These are phyloP conservation scores for Malassezia pachydermatis DNA, from an alignment of 1,284 basidiomycete genomes.

Conservation along the genomic window DNA sequence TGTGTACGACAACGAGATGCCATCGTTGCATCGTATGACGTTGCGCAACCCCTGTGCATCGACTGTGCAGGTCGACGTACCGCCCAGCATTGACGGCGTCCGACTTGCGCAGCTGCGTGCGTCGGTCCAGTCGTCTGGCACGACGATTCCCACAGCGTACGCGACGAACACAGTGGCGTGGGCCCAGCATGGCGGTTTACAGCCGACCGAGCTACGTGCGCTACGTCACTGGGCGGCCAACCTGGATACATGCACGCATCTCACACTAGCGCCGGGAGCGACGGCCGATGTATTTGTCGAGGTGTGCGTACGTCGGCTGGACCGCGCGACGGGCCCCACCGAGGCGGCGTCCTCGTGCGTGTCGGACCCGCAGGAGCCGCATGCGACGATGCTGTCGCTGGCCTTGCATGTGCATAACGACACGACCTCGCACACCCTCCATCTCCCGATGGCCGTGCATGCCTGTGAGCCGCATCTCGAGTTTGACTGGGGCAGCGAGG, in stretches of 20 bases:
- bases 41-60: constrained; percentile 13
- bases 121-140: background rate
- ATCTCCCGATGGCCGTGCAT: constrained; percentile 25
- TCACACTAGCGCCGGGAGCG: constrained; percentile 30
- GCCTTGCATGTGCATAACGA: constrained; percentile 9
- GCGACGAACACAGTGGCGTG: constrained; percentile 37
- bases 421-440: constrained; percentile 18
- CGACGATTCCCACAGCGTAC: constrained; percentile 19
- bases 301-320: constrained; percentile 21
- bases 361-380: background rate
- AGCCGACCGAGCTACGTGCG: constrained; percentile 31
- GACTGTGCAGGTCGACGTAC: background rate
- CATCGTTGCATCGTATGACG: constrained; percentile 17
- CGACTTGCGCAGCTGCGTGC: constrained; percentile 12
- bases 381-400: background rate
- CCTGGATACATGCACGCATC: constrained; percentile 29
- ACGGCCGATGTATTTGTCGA: constrained; percentile 31
- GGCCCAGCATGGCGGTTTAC: constrained; percentile 34
- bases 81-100: background rate
- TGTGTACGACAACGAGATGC: constrained; percentile 24
- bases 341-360: background rate
- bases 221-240: constrained; percentile 40
- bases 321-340: background rate
- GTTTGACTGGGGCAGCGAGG: constrained; percentile 18
- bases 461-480: constrained; percentile 24